These are phyloP conservation scores for Neltuma alba DNA, from an alignment of 306 rosid species.

Conservation along the genomic window DNA sequence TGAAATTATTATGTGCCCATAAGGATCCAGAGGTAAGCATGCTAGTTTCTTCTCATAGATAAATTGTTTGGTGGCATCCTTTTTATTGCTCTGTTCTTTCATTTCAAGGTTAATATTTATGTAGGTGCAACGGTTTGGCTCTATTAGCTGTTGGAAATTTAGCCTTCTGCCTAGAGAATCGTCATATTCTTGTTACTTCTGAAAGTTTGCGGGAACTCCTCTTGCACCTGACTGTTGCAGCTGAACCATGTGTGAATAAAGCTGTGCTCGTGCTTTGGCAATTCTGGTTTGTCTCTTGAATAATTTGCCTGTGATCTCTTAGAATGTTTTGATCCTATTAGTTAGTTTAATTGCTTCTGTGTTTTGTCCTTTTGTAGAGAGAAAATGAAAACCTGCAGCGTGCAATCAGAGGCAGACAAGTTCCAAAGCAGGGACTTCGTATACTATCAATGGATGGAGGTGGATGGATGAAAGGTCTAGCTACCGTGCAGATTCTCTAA, in stretches of 20 bases:
- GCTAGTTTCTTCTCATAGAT: conserved; percentile 36
- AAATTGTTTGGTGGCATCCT: conserved; percentile 21
- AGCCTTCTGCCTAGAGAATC: conserved; percentile 87
- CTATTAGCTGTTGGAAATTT: conserved; percentile 88
- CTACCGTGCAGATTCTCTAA: conserved; percentile 90
- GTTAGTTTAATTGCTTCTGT: conserved; percentile 30
- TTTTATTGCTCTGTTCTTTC: conserved; percentile 23
- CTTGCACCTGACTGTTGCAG: conserved; percentile 70
- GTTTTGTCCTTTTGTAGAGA: conserved; percentile 55
- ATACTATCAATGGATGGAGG: conserved; percentile 99
- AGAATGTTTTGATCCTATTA: conserved; percentile 31
- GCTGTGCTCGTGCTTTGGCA: conserved; percentile 99
- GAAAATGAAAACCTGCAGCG: conserved; percentile 93
- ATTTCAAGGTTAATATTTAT: conserved; percentile 37
- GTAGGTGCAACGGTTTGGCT: conserved; percentile 87
- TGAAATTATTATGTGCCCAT: conserved; percentile 77
- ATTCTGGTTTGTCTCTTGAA: conserved; percentile 73
- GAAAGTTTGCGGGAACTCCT: conserved; percentile 88
- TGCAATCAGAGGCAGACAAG: conserved; percentile 84
- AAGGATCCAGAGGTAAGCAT: conserved; percentile 84
- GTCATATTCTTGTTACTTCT: conserved; percentile 84
- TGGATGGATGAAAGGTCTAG: conserved; percentile 98
- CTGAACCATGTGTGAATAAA: conserved; percentile 86
- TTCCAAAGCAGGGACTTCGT: conserved; percentile 91
- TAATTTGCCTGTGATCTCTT: conserved; percentile 16